phyloP scores from a whole-genome alignment of 371 early-diverging fungal genomes.

The Syncephalis fuscata region DNA sequence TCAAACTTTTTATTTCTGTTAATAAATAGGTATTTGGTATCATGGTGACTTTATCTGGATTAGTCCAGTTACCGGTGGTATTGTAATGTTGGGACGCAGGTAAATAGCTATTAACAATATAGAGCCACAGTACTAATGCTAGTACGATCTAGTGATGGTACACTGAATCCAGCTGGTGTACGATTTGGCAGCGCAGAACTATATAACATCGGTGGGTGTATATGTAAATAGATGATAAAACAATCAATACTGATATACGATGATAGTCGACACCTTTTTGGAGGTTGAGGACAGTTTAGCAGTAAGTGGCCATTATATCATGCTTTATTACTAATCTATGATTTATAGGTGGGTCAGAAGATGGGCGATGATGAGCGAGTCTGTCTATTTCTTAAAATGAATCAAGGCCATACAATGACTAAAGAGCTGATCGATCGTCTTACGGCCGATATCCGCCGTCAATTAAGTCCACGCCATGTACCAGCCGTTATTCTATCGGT shows the following conservation, averaged over 20 bases:
- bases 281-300: slow-evolving; percentile 55
- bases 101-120: slow-evolving; percentile 2
- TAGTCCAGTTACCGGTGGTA: slow-evolving; percentile 73
- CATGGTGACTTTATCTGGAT: slow-evolving; percentile 90
- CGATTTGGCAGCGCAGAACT: slow-evolving; percentile 92
- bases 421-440: slow-evolving; percentile 34
- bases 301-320: slow-evolving; percentile 15
- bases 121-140: slow-evolving; percentile 1
- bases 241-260: background rate
- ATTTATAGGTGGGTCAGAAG: slow-evolving; percentile 67
- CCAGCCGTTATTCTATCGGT: slow-evolving; percentile 75
- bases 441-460: slow-evolving; percentile 55
- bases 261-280: slow-evolving; percentile 33
- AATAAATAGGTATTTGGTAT: slow-evolving; percentile 52
- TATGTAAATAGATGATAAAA: background rate
- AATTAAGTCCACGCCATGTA: slow-evolving; percentile 84
- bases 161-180: slow-evolving; percentile 88
- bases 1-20: background rate
- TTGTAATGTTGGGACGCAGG: slow-evolving; percentile 87
- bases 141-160: slow-evolving; percentile 55
- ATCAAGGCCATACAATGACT: slow-evolving; percentile 14
- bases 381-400: slow-evolving; percentile 75
- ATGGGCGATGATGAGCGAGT: slow-evolving; percentile 79
- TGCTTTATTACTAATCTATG: slow-evolving; percentile 3
- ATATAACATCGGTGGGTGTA: slow-evolving; percentile 48